A percentile compares a stretch with the other conserved stretches of the same genome.
Evolutionary conservation across 768 basidiomycete species (phyloP).

Genomic region (Hydnomerulius pinastri): DNA sequence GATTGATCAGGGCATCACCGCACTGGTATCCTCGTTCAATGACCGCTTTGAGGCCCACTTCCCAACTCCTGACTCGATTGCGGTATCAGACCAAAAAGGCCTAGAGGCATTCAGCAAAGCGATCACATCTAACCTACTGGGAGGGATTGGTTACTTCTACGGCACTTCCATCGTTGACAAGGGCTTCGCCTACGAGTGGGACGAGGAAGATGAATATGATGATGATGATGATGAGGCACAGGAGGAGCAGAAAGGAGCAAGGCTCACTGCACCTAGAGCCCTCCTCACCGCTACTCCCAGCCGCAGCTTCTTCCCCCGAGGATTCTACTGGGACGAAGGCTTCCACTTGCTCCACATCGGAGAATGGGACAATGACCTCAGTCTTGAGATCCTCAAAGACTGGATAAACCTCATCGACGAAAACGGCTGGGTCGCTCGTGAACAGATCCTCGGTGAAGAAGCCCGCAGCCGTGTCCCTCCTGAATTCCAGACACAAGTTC

Average conservation of each 20-base stretch:
- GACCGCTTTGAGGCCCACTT: slow-evolving; percentile 70
- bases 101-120: slow-evolving; percentile 80
- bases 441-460: slow-evolving; percentile 96
- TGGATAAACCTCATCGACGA: slow-evolving; percentile 93
- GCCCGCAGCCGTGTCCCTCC: slow-evolving; percentile 91
- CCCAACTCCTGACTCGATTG: slow-evolving; percentile 61
- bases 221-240: slow-evolving; percentile 41
- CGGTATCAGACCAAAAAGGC: slow-evolving; percentile 44
- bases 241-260: slow-evolving; percentile 51
- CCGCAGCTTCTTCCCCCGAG: slow-evolving; percentile 94
- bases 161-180: slow-evolving; percentile 86
- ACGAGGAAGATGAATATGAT: slow-evolving; percentile 58
- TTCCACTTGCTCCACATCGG: slow-evolving; percentile 94
- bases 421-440: slow-evolving; percentile 93
- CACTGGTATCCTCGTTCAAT: slow-evolving; percentile 60
- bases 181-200: slow-evolving; percentile 89
- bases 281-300: slow-evolving; percentile 93
- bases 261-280: slow-evolving; percentile 70
- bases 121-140: slow-evolving; percentile 88
- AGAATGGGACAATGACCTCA: slow-evolving; percentile 90
- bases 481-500: slow-evolving; percentile 93
- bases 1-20: slow-evolving; percentile 70
- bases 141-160: slow-evolving; percentile 94
- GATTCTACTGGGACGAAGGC: slow-evolving; percentile 99
- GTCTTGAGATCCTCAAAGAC: slow-evolving; percentile 84